Evolutionary conservation across 129 eudicot species (phyloP).

Genomic region (Chrysanthemum lavandulifolium): DNA sequence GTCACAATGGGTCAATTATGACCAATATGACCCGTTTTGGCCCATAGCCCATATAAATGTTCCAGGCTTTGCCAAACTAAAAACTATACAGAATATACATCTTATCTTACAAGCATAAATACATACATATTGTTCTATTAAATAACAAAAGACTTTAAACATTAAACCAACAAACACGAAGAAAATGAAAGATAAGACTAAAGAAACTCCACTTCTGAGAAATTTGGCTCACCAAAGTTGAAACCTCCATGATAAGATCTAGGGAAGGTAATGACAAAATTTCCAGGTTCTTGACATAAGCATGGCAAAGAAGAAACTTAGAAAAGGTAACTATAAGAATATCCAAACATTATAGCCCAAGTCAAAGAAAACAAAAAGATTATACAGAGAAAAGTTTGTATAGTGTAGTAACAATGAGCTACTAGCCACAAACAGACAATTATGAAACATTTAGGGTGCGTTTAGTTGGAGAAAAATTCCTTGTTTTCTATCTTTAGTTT

Average conservation of each 20-base stretch:
- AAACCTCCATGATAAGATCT: slow-evolving; percentile 99
- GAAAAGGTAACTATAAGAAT: neutral
- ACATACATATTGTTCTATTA: too few relatives aligned
- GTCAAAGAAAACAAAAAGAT: neutral
- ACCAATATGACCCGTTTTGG: too few relatives aligned
- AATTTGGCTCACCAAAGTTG: slow-evolving; percentile 72
- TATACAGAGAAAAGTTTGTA: neutral
- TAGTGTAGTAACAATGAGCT: neutral
- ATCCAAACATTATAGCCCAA: too few relatives aligned
- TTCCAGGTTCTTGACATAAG: slow-evolving; percentile 85
- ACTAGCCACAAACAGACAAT: neutral
- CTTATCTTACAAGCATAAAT: too few relatives aligned
- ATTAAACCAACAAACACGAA: neutral
- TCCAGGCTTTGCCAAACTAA: too few relatives aligned
- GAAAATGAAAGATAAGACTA: neutral
- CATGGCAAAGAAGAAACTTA: slow-evolving; percentile 19
- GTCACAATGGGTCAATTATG: too few relatives aligned
- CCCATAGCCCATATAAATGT: too few relatives aligned
- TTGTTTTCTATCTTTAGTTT: too few relatives aligned
- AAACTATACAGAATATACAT: too few relatives aligned
- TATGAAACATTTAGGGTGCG: too few relatives aligned
- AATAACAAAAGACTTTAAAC: too few relatives aligned
- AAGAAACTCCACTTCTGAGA: neutral
- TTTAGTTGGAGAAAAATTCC: too few relatives aligned
- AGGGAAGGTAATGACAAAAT: slow-evolving; percentile 95